These are phyloP conservation scores for Paramarasmius palmivorus DNA, from an alignment of 1,284 basidiomycete species.

Conservation along the genomic window DNA sequence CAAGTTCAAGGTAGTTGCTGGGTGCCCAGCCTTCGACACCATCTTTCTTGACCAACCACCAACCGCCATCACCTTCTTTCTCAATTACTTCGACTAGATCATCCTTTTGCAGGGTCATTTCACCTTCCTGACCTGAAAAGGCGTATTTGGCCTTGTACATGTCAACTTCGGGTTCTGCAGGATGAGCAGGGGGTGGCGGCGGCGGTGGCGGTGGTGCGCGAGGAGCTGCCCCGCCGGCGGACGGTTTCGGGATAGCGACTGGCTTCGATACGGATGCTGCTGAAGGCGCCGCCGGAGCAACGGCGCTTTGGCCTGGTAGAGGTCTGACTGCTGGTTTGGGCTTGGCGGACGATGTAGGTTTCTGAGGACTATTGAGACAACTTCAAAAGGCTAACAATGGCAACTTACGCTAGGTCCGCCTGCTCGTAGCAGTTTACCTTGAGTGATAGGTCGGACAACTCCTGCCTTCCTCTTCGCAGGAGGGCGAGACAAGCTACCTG, in stretches of 20 bases:
- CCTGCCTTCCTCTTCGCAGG: conserved; percentile 88
- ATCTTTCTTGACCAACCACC: conserved; percentile 95
- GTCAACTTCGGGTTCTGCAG: conserved; percentile 68
- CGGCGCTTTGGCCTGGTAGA: conserved; percentile 51
- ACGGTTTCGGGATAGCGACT: conserved; percentile 31
- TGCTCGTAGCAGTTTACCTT: conserved; percentile 78
- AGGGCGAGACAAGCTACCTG: conserved; percentile 80
- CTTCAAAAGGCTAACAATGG: conserved; percentile 8
- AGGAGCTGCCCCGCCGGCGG: conserved; percentile 17
- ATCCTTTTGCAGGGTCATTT: conserved; percentile 89
- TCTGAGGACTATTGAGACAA: conserved; percentile 26
- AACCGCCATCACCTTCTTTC: conserved; percentile 80
- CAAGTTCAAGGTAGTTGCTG: conserved; percentile 87
- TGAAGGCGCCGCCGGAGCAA: conserved; percentile 26
- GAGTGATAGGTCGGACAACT: conserved; percentile 79
- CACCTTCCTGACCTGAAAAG: conserved; percentile 90
- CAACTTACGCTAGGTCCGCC: conserved; percentile 72
- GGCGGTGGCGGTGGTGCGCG: conserved; percentile 31
- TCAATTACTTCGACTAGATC: conserved; percentile 91
- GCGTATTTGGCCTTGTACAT: conserved; percentile 86
- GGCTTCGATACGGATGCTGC: conserved; percentile 47
- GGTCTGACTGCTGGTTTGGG: conserved; percentile 60
- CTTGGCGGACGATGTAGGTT: conserved; percentile 46
- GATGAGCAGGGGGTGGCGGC: conserved; percentile 63
- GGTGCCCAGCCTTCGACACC: conserved; percentile 93